Evolutionary conservation across 148 eudicot genomes (phyloP).

Genomic region (Fagopyrum homotropicum): DNA sequence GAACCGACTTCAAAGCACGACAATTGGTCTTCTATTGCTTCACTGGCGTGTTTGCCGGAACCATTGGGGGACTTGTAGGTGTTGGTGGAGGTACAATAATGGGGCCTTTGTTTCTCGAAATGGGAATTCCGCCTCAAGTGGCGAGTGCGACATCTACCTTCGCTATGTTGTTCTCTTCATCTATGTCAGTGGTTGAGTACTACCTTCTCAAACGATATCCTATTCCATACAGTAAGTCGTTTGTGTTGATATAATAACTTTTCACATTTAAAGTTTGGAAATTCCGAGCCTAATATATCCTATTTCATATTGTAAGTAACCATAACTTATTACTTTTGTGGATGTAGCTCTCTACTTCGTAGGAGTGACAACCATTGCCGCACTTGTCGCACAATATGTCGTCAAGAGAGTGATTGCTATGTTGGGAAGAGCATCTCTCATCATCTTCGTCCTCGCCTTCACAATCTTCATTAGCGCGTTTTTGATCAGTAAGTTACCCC

Average conservation of each 20-base stretch:
- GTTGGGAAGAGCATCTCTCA: slow-evolving; percentile 31
- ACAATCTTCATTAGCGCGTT: slow-evolving; percentile 25
- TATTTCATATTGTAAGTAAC: slow-evolving; percentile 41
- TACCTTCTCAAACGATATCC: slow-evolving; percentile 66
- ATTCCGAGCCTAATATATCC: slow-evolving; percentile 22
- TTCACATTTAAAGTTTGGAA: too few relatives aligned
- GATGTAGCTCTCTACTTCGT: slow-evolving; percentile 23
- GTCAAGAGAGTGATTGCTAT: slow-evolving; percentile 19
- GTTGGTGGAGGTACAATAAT: slow-evolving; percentile 57
- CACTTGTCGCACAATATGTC: slow-evolving; percentile 27
- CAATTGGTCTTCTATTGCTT: slow-evolving; percentile 34
- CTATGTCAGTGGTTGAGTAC: slow-evolving; percentile 63
- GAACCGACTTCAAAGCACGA: slow-evolving; percentile 30
- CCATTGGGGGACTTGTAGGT: slow-evolving; percentile 55
- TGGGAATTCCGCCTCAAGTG: slow-evolving; percentile 48
- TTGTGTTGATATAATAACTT: too few relatives aligned
- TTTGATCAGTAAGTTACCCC: slow-evolving; percentile 20
- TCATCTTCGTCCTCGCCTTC: slow-evolving; percentile 25
- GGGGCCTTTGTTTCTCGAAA: slow-evolving; percentile 53
- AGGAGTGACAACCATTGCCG: slow-evolving; percentile 23
- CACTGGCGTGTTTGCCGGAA: slow-evolving; percentile 43
- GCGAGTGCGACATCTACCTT: slow-evolving; percentile 66
- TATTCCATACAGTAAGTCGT: slow-evolving; percentile 44
- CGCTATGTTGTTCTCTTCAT: slow-evolving; percentile 61
- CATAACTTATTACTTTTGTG: neutral